Conservation (phyloP, 768 basidiomycete genomes). For the Lactifluus volemus region DNA sequence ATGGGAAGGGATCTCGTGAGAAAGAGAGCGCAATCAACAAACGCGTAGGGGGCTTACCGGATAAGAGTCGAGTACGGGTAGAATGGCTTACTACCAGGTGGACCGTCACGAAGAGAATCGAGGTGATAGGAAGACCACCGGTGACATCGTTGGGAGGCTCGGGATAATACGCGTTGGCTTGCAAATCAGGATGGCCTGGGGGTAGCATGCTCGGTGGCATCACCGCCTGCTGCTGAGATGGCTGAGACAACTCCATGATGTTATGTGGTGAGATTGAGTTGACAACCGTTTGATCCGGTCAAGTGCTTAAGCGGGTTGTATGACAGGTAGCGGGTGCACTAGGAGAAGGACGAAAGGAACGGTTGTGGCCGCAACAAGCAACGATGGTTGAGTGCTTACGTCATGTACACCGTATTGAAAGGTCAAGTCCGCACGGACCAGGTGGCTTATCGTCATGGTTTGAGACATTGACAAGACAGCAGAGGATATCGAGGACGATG, state of each 20-base stretch:
- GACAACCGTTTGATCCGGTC: background rate
- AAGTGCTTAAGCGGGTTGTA: constrained; percentile 1
- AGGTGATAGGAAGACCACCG: constrained; percentile 81
- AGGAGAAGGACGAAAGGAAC: constrained; percentile 36
- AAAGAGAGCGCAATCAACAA: background rate
- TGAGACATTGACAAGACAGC: constrained; percentile 18
- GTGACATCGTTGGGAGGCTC: constrained; percentile 72
- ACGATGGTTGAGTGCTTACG: constrained; percentile 35
- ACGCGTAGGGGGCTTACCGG: constrained; percentile 43
- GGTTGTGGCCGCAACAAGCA: constrained; percentile 28
- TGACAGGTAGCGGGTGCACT: constrained; percentile 24
- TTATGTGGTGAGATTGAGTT: background rate
- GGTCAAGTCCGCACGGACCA: constrained; percentile 49
- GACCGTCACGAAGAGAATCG: constrained; percentile 78
- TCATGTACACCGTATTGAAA: constrained; percentile 32
- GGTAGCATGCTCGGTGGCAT: constrained; percentile 57
- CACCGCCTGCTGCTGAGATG: constrained; percentile 38
- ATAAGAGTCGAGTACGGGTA: constrained; percentile 90
- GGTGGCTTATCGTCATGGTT: constrained; percentile 18
- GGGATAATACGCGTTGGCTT: constrained; percentile 53
- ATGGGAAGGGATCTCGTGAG: constrained; percentile 6
- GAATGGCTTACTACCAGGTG: constrained; percentile 83
- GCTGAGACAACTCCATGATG: constrained; percentile 21
- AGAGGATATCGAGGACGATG: constrained; percentile 26
- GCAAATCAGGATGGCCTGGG: constrained; percentile 32